Conservation (phyloP, 345 rosid species). For the Gossypium mustelinum region DNA sequence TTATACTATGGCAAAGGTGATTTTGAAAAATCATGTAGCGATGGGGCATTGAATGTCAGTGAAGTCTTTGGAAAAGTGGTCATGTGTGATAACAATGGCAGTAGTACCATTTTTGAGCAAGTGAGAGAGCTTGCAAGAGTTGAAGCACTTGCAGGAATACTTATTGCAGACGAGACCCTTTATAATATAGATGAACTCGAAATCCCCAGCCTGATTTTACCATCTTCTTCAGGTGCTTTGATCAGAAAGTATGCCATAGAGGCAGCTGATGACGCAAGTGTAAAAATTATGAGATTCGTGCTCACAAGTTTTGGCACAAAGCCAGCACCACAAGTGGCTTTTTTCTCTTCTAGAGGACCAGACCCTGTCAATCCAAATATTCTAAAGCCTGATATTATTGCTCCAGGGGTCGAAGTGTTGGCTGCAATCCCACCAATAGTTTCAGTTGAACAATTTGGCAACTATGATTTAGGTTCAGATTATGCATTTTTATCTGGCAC, state of each 20-base stretch:
- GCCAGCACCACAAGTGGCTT: constrained; percentile 16
- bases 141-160: not conserved
- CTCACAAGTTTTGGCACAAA: not conserved
- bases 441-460: constrained; percentile 14
- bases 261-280: not conserved
- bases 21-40: not conserved
- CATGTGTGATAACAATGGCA: not conserved
- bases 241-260: not conserved
- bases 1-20: constrained; percentile 5
- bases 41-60: not conserved
- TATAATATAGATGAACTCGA: no score
- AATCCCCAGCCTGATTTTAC: not conserved
- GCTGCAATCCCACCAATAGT: constrained; percentile 20
- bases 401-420: constrained; percentile 18
- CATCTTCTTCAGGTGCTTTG: not conserved
- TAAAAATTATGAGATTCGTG: not conserved
- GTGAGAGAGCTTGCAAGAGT: not conserved
- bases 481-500: constrained; percentile 42
- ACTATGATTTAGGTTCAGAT: constrained; percentile 21
- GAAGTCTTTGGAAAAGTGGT: not conserved
- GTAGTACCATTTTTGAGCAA: not conserved
- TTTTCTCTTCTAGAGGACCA: constrained; percentile 10
- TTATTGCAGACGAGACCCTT: not conserved
- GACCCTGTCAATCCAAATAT: constrained; percentile 8
- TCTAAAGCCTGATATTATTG: constrained; percentile 18